phyloP scores from a whole-genome alignment of 352 stramenopile genomes.

The Globisporangium nagaii region DNA sequence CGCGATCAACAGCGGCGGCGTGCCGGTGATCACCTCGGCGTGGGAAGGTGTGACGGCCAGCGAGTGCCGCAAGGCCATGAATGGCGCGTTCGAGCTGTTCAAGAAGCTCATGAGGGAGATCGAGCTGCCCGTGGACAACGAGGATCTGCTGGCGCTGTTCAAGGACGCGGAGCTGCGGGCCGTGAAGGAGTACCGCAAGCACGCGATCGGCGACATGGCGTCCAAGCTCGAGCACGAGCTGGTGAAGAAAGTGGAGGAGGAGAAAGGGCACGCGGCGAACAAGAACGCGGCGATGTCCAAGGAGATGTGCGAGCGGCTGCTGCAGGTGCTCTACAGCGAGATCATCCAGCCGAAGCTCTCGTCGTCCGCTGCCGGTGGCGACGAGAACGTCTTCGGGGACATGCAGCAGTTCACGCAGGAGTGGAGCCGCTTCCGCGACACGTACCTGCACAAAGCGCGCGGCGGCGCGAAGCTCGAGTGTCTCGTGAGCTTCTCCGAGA shows the following conservation, averaged over 20 bases:
- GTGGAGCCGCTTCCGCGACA: conserved; percentile 66
- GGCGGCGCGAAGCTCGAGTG: conserved; percentile 73
- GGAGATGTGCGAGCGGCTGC: conserved; percentile 73
- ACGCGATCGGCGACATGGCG: conserved; percentile 64
- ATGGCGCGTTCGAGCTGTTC: conserved; percentile 50
- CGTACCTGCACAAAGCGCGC: conserved; percentile 63
- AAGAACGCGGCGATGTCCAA: conserved; percentile 60
- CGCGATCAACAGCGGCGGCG: conserved; percentile 83
- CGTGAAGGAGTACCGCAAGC: conserved; percentile 47
- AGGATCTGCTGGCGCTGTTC: conserved; percentile 53
- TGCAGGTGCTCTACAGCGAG: conserved; percentile 77
- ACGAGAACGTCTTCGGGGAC: conserved; percentile 62
- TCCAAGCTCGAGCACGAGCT: conserved; percentile 62
- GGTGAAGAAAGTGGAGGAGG: conserved; percentile 59
- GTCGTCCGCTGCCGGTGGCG: conserved; percentile 22
- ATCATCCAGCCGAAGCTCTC: conserved; percentile 76
- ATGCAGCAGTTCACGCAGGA: conserved; percentile 77
- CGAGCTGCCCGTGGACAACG: conserved; percentile 62
- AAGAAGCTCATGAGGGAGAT: conserved; percentile 51
- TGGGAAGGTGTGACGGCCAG: conserved; percentile 82
- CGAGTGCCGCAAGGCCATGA: conserved; percentile 77
- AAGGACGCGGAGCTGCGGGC: conserved; percentile 53
- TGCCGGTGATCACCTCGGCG: conserved; percentile 83
- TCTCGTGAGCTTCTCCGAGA: conserved; percentile 68
- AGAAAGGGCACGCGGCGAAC: conserved; percentile 36